phyloP scores from a whole-genome alignment of 768 basidiomycete genomes.

The Panaeolus papilionaceus region DNA sequence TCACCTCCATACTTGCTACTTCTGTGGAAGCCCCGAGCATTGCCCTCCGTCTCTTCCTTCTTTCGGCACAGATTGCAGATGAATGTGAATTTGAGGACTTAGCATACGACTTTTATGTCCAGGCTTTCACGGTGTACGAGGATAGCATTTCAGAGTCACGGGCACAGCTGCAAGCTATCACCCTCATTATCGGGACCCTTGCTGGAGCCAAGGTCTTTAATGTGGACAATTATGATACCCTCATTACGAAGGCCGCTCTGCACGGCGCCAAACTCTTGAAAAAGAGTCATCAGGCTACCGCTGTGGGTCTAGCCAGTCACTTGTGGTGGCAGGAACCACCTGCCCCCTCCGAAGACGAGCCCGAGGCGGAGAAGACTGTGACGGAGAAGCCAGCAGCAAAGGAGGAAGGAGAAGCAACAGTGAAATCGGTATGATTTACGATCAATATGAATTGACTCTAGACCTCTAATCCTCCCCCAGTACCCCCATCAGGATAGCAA shows the following conservation, averaged over 20 bases:
- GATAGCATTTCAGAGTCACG: constrained; percentile 96
- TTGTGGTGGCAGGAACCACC: constrained; percentile 95
- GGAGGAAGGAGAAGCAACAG: constrained; percentile 39
- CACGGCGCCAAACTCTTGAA: constrained; percentile 96
- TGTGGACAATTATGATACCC: constrained; percentile 93
- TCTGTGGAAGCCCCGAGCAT: constrained; percentile 93
- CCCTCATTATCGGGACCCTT: constrained; percentile 90
- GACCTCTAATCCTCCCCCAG: constrained; percentile 40
- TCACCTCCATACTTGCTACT: constrained; percentile 91
- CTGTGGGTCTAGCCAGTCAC: constrained; percentile 94
- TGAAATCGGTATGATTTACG: constrained; percentile 59
- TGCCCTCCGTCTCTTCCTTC: constrained; percentile 92
- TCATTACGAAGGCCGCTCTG: constrained; percentile 98
- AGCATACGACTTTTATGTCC: constrained; percentile 96
- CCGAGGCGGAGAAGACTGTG: constrained; percentile 36
- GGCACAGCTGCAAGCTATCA: constrained; percentile 97
- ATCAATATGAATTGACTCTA: not conserved
- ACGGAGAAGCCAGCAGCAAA: constrained; percentile 44
- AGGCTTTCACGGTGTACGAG: constrained; percentile 97
- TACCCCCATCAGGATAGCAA: constrained; percentile 94
- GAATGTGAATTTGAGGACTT: constrained; percentile 96
- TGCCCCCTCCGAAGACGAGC: constrained; percentile 45
- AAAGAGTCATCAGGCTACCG: constrained; percentile 97
- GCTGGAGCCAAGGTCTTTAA: constrained; percentile 92
- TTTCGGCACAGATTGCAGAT: constrained; percentile 94